Base-by-base conservation (phyloP, 306 rosid genomes). In the Corylus avellana region DNA sequence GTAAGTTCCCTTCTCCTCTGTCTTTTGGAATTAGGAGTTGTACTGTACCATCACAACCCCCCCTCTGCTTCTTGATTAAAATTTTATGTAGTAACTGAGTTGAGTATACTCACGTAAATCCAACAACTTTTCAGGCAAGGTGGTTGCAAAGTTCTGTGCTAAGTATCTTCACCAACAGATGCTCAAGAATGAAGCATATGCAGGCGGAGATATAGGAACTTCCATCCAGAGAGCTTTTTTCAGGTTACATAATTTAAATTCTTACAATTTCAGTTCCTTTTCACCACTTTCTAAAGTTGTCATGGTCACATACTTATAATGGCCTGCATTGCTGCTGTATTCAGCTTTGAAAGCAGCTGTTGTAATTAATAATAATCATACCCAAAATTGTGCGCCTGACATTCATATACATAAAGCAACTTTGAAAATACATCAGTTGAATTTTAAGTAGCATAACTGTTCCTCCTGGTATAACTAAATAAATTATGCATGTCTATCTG, bases 71-170 rank as follows among this genome's bases (percentile, higher is more conserved):
- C 57, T 62, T 50, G 53, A 49, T 49, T 13, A 49, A 49, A 49
- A 49, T 12, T 3, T 49, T 49, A 14, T 29, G 27, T 68, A 68
- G 25, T 32, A n/a, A 42, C 48, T 67, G 10, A 42, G 72, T n/a
- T 42, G 8, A 67, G n/a, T 42, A 46, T n/a, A 58, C 81, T 88
- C 69, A 84, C 77, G 70, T 37, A 27, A 78, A 78, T 59, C 72
- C 72, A 73, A 75, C 76, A 74, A 85, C 72, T 74, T 75, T 89
- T 68, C 89, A 95, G 99, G 98, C 76, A 95, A 90, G 91, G 99
- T 93, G 78, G 99, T 95, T 75, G 98, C 99, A 8, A 95, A 93
- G 85, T 95, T 95, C 81, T 95, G 99, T 84, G 96, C 98, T 0
- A 95, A 93, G 91, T 93, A 76, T 86, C 97, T 95, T 79, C 99